Conservation (phyloP, 345 rosid genomes). For the Pugionium dolabratum region DNA sequence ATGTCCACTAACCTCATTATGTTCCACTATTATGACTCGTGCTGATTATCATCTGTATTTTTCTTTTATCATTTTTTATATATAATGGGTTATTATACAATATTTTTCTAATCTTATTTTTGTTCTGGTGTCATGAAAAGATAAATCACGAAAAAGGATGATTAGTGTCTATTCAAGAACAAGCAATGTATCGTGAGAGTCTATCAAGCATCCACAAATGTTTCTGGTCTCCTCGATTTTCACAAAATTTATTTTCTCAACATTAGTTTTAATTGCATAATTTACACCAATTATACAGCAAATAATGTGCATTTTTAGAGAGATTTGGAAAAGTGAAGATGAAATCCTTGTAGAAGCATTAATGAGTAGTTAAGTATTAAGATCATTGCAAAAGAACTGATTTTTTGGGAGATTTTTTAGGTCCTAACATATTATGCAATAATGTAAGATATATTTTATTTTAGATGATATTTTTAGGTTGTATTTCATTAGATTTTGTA, state of each 20-base stretch:
- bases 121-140: constrained; percentile 2
- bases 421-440: not conserved
- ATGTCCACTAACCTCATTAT: constrained; percentile 30
- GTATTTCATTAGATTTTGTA: no score
- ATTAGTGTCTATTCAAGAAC: constrained; percentile 25
- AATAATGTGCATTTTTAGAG: not conserved
- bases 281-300: constrained; percentile 10
- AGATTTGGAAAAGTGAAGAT: not conserved
- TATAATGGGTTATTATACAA: not conserved
- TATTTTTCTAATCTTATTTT: not conserved
- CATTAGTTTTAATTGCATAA: not conserved
- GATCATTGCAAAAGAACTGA: not conserved
- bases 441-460: no score
- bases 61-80: constrained; percentile 2
- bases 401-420: not conserved
- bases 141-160: constrained; percentile 13
- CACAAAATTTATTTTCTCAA: not conserved
- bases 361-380: not conserved
- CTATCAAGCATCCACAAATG: constrained; percentile 30
- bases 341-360: not conserved
- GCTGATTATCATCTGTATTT: constrained; percentile 22
- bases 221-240: constrained; percentile 8
- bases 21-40: constrained; percentile 30
- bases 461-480: no score
- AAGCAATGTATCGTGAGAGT: constrained; percentile 22